Evolutionary conservation across 1,139 yeast genomes (phyloP), one percentile per base, ranked within the genome.

Genomic region (Chernovozyma sophiae-reginae): DNA sequence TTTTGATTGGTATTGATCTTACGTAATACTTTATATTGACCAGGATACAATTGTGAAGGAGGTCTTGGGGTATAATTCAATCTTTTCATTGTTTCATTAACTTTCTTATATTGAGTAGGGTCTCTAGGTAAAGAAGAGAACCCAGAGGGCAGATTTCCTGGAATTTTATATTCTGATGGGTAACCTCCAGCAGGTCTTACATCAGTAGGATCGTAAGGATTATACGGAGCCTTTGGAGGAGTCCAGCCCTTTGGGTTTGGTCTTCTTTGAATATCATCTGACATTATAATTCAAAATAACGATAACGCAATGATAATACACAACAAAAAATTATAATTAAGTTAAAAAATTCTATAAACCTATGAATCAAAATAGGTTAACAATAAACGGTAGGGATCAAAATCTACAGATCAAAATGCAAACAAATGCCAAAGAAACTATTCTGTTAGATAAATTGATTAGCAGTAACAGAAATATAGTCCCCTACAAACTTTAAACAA

Each of bases 161-260:
- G 84, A 4, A 77, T 57, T 42, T 70, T 65, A 56, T 68, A 85
- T 55, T 86, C 96, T 11, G 90, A 81, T 1, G 96, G 96, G 46
- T 86, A 86, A 2, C 95, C 95, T 53, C 79, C 80, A 0, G 95
- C 76, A 0, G 96, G 95, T 36, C 96, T 67, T 27, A 66, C 56
- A 55, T 86, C 96, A 0, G 76, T 61, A 0, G 92, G 85, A 53
- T 86, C 96, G 52, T 81, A 86, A 3, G 95, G 95, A 48, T 86
- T 86, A 54, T 85, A 86, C 0, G 92, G 92, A 2, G 90, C 92
- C 44, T 73, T 76, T 3, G 95, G 95, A 2, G 81, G 86, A 0
- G 74, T 74, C 95, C 95, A 85, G 0, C 92, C 92, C 14, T 77
- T 76, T 2, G 95, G 94, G 49, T 85, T 81, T 3, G 94, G 86